Evolutionary conservation across 2,329 filamentous ascomycete genomes (phyloP), one percentile per base, ranked within the genome.

Genomic region (Penicillium sp.): DNA sequence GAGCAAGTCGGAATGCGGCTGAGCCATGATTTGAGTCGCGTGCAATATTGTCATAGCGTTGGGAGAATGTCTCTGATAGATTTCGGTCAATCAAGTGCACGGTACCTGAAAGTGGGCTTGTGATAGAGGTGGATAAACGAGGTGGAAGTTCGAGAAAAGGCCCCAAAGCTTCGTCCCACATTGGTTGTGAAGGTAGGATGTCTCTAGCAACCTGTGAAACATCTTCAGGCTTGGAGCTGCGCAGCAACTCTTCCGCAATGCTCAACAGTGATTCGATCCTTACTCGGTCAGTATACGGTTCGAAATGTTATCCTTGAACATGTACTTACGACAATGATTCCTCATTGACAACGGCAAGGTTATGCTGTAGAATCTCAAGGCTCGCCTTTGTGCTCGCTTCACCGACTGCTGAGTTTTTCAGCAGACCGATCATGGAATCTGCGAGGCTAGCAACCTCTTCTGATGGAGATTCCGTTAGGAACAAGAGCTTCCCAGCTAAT

Each of bases 21-120:
- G 92, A 92, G 35, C 88, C 86, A 0, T 91, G 91, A 66, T 86
- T 85, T 4, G 84, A 80, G 72, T 97, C 93, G 48, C 89, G 83
- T 35, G 79, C 72, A 17, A 84, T 74, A 64, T 26, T 76, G 49
- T 69, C 70, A 61, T 67, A 64, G 7, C 69, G 65, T 64, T 50
- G 62, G 67, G 29, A 71, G 62, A 71, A 61, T 46, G 64, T 54
- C 21, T 73, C 61, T 57, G 71, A 61, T 66, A 76, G 26, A 5
- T 73, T 64, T 46, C 67, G 67, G 11, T 79, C 73, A 0, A 90
- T 82, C 3, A 97, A 78, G 66, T 90, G 88, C 6, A 91, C 85
- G 0, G 87, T 86, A 3, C 92, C 92, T 0, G 86, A 88, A 7
- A 97, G 80, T 26, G 84, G 84, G 71, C 88, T 93, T 2, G 90